phyloP scores from a whole-genome alignment of 2,329 filamentous ascomycete genomes.

The Paecilomyces niveus region DNA sequence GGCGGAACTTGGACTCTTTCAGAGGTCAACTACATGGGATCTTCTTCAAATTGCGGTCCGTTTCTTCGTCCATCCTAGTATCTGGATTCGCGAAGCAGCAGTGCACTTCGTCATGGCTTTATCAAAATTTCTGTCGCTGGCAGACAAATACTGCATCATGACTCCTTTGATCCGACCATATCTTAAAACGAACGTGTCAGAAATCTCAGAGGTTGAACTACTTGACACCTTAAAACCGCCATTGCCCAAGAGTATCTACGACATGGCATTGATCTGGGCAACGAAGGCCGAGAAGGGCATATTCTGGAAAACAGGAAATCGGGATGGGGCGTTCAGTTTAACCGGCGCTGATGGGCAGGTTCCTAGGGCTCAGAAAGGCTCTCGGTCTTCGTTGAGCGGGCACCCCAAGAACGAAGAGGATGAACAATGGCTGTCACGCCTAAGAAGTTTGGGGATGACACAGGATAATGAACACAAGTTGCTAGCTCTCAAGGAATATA shows the following conservation, averaged over 20 bases:
- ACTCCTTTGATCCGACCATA: constrained; percentile 75
- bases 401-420: constrained; percentile 81
- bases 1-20: constrained; percentile 79
- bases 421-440: constrained; percentile 79
- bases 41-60: constrained; percentile 74
- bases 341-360: constrained; percentile 50
- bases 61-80: constrained; percentile 88
- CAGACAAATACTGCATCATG: constrained; percentile 78
- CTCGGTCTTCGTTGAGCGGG: constrained; percentile 46
- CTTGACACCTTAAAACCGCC: constrained; percentile 80
- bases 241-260: constrained; percentile 70
- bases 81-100: constrained; percentile 90
- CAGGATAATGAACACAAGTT: constrained; percentile 85
- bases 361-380: constrained; percentile 46
- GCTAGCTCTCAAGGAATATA: constrained; percentile 77
- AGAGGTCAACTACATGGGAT: constrained; percentile 78
- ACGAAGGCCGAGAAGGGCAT: constrained; percentile 69
- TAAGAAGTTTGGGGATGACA: constrained; percentile 76
- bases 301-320: constrained; percentile 77
- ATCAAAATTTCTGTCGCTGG: constrained; percentile 65
- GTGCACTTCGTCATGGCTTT: constrained; percentile 74
- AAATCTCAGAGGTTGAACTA: constrained; percentile 64
- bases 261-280: constrained; percentile 82
- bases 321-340: constrained; percentile 63
- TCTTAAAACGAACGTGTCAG: constrained; percentile 63